Base-by-base conservation (phyloP, 2,329 filamentous ascomycete species). In the Calonectria pauciramosa region DNA sequence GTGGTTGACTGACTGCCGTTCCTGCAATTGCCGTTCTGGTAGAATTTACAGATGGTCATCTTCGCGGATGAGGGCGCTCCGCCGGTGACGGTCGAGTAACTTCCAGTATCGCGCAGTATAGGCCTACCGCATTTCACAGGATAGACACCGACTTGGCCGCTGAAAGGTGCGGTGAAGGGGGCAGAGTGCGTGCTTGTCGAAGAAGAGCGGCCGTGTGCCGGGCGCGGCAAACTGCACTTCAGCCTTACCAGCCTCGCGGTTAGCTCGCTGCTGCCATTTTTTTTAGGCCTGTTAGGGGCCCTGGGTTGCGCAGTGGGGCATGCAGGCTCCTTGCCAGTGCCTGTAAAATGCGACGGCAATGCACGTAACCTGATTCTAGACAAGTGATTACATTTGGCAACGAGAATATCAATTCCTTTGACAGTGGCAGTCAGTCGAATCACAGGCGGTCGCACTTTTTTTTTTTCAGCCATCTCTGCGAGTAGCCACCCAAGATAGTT, bases 11-110 rank as follows among this genome's bases (percentile, higher is more conserved):
- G 85, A 90, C 89, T 85, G 82, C 89, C 89, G 79, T 84, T 88
- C 73, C 85, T 88, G 87, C 89, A 91, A 82, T 85, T 85, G 71
- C 89, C 89, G 81, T 89, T 87, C 83, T 87, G 84, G 75, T 82
- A 90, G 82, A 87, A 90, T 80, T 84, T 86, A 84, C 89, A 90
- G 70, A 90, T 74, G 30, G 83, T 74, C 86, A 87, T 87, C 36
- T 36, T 63, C 38, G 70, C 81, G 78, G 72, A 59, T 60, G 52
- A 47, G 41, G 44, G 70, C 59, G 59, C 51, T 67, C 66, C 56
- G 66, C 34, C 47, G 52, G 54, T 60, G 71, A 76, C 71, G 68
- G 69, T 68, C 65, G 68, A 75, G 67, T 54, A 60, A 73, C 70
- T 52, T 71, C 52, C 47, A 63, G 71, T 74, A 70, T 78, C 69